Percentiles rank a stretch among this genome's conserved stretches.
phyloP scores from a whole-genome alignment of 805 yeast genomes.

The Candida silvicultrix region DNA sequence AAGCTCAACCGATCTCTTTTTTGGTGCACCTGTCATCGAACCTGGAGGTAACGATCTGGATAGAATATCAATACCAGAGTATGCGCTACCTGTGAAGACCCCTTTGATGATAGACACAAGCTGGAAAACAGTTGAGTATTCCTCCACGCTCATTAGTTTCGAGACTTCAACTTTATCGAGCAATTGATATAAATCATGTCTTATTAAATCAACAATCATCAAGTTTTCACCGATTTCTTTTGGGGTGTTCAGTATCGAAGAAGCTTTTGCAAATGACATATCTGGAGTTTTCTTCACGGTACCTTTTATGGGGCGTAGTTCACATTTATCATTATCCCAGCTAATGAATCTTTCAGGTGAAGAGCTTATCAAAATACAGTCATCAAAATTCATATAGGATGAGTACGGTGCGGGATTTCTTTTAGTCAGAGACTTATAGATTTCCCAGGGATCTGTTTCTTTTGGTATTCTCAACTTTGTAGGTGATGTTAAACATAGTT shows the following conservation, averaged over 20 bases:
- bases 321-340: constrained; percentile 60
- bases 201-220: constrained; percentile 93
- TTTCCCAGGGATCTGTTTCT: constrained; percentile 59
- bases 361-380: constrained; percentile 58
- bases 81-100: constrained; percentile 19
- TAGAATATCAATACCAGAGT: constrained; percentile 73
- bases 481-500: constrained; percentile 80
- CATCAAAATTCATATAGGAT: constrained; percentile 68
- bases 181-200: constrained; percentile 80
- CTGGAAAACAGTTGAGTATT: constrained; percentile 85
- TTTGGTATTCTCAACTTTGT: constrained; percentile 52
- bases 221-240: constrained; percentile 94
- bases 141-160: constrained; percentile 87
- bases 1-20: constrained; percentile 83
- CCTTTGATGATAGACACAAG: constrained; percentile 88
- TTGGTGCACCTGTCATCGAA: constrained; percentile 99
- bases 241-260: constrained; percentile 63
- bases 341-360: constrained; percentile 92
- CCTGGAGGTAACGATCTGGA: constrained; percentile 90
- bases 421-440: constrained; percentile 64
- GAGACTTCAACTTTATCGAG: constrained; percentile 62
- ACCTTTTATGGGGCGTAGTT: constrained; percentile 93
- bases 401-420: constrained; percentile 93
- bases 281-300: constrained; percentile 68
- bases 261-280: constrained; percentile 53